Evolutionary conservation across 495 filamentous ascomycete species (phyloP).

Genomic region (Podospora appendiculata): DNA sequence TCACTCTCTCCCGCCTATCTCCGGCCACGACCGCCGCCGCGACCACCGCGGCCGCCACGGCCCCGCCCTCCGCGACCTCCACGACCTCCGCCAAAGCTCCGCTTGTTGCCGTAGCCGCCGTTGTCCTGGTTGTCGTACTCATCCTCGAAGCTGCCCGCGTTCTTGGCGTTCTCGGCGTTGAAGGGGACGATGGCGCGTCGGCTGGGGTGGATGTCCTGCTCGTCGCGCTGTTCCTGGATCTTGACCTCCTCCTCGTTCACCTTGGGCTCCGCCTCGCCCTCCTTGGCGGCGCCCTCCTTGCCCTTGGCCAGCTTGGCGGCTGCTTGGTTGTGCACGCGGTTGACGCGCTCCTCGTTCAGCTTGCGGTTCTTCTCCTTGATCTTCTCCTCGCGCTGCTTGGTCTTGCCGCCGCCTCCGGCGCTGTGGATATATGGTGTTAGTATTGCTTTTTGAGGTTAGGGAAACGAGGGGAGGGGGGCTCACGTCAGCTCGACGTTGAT

Average conservation of each 20-base stretch:
- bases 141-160: neutral
- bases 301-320: constrained; percentile 42
- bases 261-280: constrained; percentile 12
- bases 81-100: constrained; percentile 3
- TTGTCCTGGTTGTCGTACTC: constrained; percentile 4
- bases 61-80: constrained; percentile 8
- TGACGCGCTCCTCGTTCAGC: constrained; percentile 69
- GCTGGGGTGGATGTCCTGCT: constrained; percentile 21
- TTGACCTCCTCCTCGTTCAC: constrained; percentile 16
- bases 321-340: constrained; percentile 41
- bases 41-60: constrained; percentile 2
- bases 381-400: constrained; percentile 59
- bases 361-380: constrained; percentile 71
- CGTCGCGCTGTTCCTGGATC: constrained; percentile 18
- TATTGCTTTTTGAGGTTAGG: neutral
- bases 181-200: constrained; percentile 13
- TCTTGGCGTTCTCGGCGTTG: neutral
- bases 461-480: constrained; percentile 12
- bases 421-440: constrained; percentile 28
- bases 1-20: neutral
- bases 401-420: constrained; percentile 79
- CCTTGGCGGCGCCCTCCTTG: neutral
- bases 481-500: constrained; percentile 94
- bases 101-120: constrained; percentile 1
- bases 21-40: constrained; percentile 8